Evolutionary conservation across 805 yeast species (phyloP).

Genomic region (Saccharomycopsis schoenii): DNA sequence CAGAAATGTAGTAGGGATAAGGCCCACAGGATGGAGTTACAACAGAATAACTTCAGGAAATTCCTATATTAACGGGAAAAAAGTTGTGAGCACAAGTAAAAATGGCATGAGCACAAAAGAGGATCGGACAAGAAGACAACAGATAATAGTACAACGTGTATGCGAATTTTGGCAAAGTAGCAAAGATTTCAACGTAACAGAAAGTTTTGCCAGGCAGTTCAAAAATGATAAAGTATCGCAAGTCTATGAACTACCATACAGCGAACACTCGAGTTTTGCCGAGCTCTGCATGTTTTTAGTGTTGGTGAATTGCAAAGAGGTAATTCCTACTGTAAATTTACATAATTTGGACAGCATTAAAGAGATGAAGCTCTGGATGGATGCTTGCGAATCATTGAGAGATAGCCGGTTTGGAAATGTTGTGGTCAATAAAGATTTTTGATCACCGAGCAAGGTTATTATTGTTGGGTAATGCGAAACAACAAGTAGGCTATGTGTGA

Average conservation of each 20-base stretch:
- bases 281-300: conserved; percentile 64
- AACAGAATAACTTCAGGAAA: not conserved
- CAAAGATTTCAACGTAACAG: conserved; percentile 18
- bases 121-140: conserved; percentile 18
- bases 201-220: conserved; percentile 26
- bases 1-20: conserved; percentile 57
- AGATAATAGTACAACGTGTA: conserved; percentile 1
- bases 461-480: too few species aligned
- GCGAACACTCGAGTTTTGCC: conserved; percentile 86
- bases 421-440: not conserved
- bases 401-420: conserved; percentile 6
- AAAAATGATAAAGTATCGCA: conserved; percentile 29
- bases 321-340: conserved; percentile 73
- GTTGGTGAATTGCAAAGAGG: conserved; percentile 36
- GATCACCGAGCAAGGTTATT: not conserved
- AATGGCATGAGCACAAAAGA: not conserved
- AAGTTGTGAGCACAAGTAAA: not conserved
- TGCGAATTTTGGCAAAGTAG: conserved; percentile 7
- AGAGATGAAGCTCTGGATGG: conserved; percentile 29
- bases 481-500: too few species aligned
- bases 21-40: conserved; percentile 89
- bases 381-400: conserved; percentile 23
- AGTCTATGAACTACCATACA: conserved; percentile 67
- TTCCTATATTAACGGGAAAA: not conserved
- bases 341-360: conserved; percentile 22